These are phyloP conservation scores for Naegleria gruberi DNA, from an alignment of 208 protist species.

Conservation along the genomic window DNA sequence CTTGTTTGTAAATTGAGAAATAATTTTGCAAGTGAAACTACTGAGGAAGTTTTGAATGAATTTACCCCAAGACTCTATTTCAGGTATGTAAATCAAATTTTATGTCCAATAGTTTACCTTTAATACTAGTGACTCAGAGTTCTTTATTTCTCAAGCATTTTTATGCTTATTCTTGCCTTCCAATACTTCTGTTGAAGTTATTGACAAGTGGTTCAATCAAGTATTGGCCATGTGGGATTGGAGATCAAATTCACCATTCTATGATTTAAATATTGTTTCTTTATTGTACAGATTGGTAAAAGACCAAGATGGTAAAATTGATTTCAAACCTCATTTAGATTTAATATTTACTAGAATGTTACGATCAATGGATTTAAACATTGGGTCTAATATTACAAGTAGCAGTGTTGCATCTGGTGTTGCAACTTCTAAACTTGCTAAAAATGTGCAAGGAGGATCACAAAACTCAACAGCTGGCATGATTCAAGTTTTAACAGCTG, in stretches of 20 bases:
- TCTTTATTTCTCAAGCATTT: not conserved
- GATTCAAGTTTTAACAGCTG: not conserved
- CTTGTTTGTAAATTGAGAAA: not conserved
- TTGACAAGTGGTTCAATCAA: not conserved
- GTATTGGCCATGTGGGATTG: not conserved
- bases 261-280: not conserved
- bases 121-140: not conserved
- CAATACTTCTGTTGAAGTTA: not conserved
- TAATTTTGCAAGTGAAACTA: not conserved
- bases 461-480: not conserved
- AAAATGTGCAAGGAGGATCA: not conserved
- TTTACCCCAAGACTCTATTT: not conserved
- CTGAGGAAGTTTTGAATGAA: not conserved
- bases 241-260: not conserved
- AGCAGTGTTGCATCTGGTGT: not conserved
- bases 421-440: not conserved
- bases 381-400: not conserved
- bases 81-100: not conserved
- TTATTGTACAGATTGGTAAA: not conserved
- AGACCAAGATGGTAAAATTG: not conserved
- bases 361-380: not conserved
- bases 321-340: not conserved
- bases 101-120: no score
- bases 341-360: conserved; percentile 12
- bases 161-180: conserved; percentile 7